Evolutionary conservation across 2,329 filamentous ascomycete species (phyloP).

Genomic region (Davidsoniella virescens): DNA sequence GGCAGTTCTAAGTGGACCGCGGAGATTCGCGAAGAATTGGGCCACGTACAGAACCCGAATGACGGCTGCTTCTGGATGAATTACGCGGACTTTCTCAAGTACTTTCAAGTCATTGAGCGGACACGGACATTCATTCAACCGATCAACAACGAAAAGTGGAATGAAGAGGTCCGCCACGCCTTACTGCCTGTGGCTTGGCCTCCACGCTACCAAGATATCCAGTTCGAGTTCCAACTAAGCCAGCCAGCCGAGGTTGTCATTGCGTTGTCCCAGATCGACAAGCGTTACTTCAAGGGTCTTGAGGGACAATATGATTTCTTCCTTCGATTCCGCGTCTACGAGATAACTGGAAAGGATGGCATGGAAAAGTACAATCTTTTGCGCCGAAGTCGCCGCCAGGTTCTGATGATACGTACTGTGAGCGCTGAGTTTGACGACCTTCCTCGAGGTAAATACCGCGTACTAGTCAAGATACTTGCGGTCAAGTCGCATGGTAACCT

Average conservation of each 20-base stretch:
- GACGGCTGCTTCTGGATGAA: conserved; percentile 50
- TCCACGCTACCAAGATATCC: conserved; percentile 38
- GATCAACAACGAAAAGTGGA: conserved; percentile 36
- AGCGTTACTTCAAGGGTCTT: conserved; percentile 44
- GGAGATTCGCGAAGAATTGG: conserved; percentile 39
- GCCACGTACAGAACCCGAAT: conserved; percentile 21
- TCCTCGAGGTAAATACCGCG: neutral
- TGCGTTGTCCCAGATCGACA: conserved; percentile 45
- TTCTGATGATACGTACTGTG: neutral
- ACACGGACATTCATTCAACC: conserved; percentile 37
- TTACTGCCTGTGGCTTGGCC: conserved; percentile 47
- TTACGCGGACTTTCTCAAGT: conserved; percentile 44
- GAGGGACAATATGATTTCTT: conserved; percentile 38
- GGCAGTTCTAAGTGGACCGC: conserved; percentile 26
- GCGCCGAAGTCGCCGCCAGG: neutral
- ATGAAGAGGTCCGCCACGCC: conserved; percentile 42
- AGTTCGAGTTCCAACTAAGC: conserved; percentile 40
- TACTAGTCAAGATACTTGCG: neutral
- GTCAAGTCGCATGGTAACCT: neutral
- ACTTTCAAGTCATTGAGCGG: conserved; percentile 44
- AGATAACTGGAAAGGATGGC: too few species aligned
- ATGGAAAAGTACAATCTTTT: too few species aligned
- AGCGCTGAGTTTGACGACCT: neutral
- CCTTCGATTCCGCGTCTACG: neutral
- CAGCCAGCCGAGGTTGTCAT: conserved; percentile 41